Conservation (phyloP, 192 early-diverging fungal genomes). For the Irineochytrium annulatum region DNA sequence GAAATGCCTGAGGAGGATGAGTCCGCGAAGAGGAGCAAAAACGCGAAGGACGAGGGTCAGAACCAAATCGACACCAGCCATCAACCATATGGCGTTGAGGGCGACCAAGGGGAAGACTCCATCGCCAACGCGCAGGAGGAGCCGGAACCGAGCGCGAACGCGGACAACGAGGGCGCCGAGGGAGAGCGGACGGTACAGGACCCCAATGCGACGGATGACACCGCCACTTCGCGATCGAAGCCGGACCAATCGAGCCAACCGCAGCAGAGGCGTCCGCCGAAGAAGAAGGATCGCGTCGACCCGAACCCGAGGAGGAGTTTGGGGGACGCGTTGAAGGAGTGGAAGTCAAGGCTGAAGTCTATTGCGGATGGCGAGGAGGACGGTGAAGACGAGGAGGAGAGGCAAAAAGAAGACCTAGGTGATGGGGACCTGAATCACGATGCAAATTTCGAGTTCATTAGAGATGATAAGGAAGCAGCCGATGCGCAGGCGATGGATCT, state of each 20-base stretch:
- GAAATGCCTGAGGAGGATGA: slow-evolving; percentile 23
- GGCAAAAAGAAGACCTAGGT: slow-evolving; percentile 37
- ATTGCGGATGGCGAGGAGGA: slow-evolving; percentile 50
- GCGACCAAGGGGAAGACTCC: slow-evolving; percentile 40
- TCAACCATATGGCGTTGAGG: slow-evolving; percentile 33
- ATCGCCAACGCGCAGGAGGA: slow-evolving; percentile 39
- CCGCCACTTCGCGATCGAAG: slow-evolving; percentile 13
- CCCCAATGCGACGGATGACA: slow-evolving; percentile 28
- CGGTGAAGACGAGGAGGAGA: slow-evolving; percentile 51
- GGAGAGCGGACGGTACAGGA: slow-evolving; percentile 26
- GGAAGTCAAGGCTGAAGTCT: slow-evolving; percentile 80
- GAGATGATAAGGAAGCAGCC: slow-evolving; percentile 69
- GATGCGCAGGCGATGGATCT: slow-evolving; percentile 72
- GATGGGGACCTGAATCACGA: slow-evolving; percentile 6
- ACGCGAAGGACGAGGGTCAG: slow-evolving; percentile 40
- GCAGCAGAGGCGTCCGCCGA: slow-evolving; percentile 10
- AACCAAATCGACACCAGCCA: slow-evolving; percentile 39
- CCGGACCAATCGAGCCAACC: slow-evolving; percentile 6
- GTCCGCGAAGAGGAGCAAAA: slow-evolving; percentile 36
- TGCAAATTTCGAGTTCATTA: slow-evolving; percentile 66
- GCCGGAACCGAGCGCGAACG: slow-evolving; percentile 25
- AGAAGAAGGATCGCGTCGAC: slow-evolving; percentile 35
- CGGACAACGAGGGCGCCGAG: slow-evolving; percentile 41
- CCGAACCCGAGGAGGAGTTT: slow-evolving; percentile 85
- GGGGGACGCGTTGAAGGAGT: slow-evolving; percentile 90